phyloP scores from a whole-genome alignment of 2,329 filamentous ascomycete species.

The Verticillium albo-atrum region DNA sequence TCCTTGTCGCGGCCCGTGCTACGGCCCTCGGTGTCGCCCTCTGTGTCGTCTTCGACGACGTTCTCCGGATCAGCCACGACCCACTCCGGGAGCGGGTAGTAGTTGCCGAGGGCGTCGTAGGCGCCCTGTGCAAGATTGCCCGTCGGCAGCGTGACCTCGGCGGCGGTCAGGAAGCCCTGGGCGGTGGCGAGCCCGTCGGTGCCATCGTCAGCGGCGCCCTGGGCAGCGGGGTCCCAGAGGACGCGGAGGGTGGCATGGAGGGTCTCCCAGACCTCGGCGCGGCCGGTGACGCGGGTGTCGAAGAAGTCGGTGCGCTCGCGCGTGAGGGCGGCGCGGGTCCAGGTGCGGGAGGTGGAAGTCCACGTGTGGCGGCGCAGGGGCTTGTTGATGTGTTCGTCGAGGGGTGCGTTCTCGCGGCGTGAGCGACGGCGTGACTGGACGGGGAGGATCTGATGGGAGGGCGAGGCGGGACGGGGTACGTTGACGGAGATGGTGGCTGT shows the following conservation, averaged over 20 bases:
- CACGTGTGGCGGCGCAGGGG: slow-evolving; percentile 64
- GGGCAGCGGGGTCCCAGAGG: slow-evolving; percentile 53
- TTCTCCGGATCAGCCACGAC: slow-evolving; percentile 64
- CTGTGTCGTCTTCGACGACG: slow-evolving; percentile 42
- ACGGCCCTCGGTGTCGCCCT: slow-evolving; percentile 27
- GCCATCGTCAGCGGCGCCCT: slow-evolving; percentile 29
- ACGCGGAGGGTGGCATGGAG: slow-evolving; percentile 64
- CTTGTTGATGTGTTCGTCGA: slow-evolving; percentile 65
- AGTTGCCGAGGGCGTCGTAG: slow-evolving; percentile 67
- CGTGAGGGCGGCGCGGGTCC: slow-evolving; percentile 66
- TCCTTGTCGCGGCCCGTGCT: slow-evolving; percentile 13
- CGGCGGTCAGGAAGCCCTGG: slow-evolving; percentile 75
- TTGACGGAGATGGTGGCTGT: slow-evolving; percentile 13
- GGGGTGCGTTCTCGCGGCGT: slow-evolving; percentile 33
- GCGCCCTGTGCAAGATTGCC: slow-evolving; percentile 67
- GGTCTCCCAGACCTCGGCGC: slow-evolving; percentile 75
- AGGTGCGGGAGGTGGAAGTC: slow-evolving; percentile 57
- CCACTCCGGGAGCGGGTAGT: slow-evolving; percentile 65
- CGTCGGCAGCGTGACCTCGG: slow-evolving; percentile 69
- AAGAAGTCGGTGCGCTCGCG: slow-evolving; percentile 80
- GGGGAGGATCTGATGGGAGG: slow-evolving; percentile 5
- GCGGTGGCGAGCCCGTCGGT: slow-evolving; percentile 56
- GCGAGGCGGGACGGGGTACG: slow-evolving; percentile 10
- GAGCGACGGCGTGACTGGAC: slow-evolving; percentile 20
- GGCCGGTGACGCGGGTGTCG: slow-evolving; percentile 79